Evolutionary conservation across 306 rosid species (phyloP), one percentile per base, ranked within the genome.

Genomic region (Abrus pulchellus): DNA sequence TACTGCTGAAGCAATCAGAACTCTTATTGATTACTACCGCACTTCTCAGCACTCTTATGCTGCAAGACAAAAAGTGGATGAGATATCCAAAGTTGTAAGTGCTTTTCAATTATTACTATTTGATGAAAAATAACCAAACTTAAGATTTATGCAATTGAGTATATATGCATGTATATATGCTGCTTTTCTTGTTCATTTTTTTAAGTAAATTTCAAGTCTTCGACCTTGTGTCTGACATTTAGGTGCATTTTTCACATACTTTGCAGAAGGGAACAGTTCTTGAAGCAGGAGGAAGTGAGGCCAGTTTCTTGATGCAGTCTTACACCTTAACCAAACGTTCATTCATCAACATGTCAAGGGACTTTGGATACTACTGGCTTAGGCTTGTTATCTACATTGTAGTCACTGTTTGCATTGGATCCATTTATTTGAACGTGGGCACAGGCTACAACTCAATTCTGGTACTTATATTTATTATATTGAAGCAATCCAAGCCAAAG

Each of bases 321-420:
- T 89, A 85, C 60, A 89, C 85, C 5, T 86, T 95, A 88, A 90
- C 99, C 38, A 91, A 90, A 78, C 94, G 99, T 61, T 95, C 99
- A 3, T 92, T 95, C 36, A 53, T 87, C 72, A 95, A 95, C 97
- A 95, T 95, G 99, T 92, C 99, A 14, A 93, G 99, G 89, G 99
- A 95, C 74, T 95, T 93, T 14, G 99, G 98, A 1, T 95, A 95
- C 82, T 95, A 95, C 69, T 95, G 98, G 99, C 99, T 95, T 72
- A 88, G 99, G 88, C 99, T 95, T 47, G 92, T 92, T 34, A 95
- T 95, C 80, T 95, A 95, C 84, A 79, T 95, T 72, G 92, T 95
- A 0, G 99, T 95, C 82, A 93, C 98, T 40, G 3, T 93, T 50
- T 95, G 98, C 86, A 93, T 95, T 30, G 98, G 98, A 75, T 86